Percentiles rank a stretch among this genome's conserved stretches.
Conservation (phyloP, 176 grass and related monocot species). For the Cenchrus fungigraminus region DNA sequence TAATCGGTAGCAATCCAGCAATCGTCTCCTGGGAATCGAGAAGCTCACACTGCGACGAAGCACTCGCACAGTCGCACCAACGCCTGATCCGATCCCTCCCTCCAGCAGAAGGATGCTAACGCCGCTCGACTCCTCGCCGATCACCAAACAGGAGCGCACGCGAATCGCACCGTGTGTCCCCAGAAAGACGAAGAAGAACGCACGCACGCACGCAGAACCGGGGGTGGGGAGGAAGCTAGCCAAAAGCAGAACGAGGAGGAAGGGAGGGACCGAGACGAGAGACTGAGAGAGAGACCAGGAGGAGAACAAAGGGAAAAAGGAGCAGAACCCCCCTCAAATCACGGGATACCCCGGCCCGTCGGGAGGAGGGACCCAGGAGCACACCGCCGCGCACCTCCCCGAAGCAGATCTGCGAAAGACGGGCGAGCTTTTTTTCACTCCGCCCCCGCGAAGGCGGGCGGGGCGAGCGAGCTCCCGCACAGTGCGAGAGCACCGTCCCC, state of each 20-base stretch:
- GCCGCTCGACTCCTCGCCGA: not conserved
- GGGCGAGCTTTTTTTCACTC: not conserved
- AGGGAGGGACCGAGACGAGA: conserved; percentile 9
- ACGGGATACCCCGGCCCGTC: conserved; percentile 42
- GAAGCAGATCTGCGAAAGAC: conserved; percentile 40
- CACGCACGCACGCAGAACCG: conserved; percentile 15
- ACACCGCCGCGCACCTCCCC: conserved; percentile 46
- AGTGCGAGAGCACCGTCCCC: not conserved
- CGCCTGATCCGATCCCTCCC: not conserved
- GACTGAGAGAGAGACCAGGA: too few relatives aligned
- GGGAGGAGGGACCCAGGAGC: conserved; percentile 43
- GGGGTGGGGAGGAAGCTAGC: not conserved
- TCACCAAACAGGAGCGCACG: conserved; percentile 31
- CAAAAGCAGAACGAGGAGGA: not conserved
- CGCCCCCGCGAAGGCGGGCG: not conserved
- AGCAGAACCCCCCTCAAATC: conserved; percentile 26
- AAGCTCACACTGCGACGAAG: not conserved
- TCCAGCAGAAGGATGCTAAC: conserved; percentile 22
- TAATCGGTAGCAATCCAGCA: not conserved
- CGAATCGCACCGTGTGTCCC: conserved; percentile 18
- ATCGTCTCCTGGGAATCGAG: conserved; percentile 17
- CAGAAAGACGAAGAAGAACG: not conserved
- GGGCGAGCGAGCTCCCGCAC: conserved; percentile 19
- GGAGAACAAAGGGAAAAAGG: not conserved
- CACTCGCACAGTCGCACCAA: not conserved